A percentile compares a stretch with the other conserved stretches of the same genome.
These are phyloP conservation scores for Diutina sp. DNA, from an alignment of 1,139 yeast species.

Conservation along the genomic window DNA sequence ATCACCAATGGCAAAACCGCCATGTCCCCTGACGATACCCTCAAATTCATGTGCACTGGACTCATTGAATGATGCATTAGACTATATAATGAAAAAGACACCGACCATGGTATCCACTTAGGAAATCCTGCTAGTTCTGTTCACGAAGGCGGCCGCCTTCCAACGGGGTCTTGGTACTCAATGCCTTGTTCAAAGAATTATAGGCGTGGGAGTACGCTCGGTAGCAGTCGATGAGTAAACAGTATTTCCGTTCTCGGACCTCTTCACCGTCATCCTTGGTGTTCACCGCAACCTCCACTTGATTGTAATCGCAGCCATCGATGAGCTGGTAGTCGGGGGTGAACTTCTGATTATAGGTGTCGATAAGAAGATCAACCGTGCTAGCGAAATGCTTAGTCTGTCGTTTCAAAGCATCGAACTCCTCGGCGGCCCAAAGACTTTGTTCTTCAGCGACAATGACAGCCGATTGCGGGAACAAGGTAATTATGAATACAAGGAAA, in stretches of 20 bases:
- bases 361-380: not conserved
- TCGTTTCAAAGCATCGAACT: not conserved
- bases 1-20: conserved; percentile 21
- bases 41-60: conserved; percentile 31
- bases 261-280: not conserved
- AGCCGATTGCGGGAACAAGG: not conserved
- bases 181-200: not conserved
- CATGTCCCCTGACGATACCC: conserved; percentile 23
- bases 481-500: not conserved
- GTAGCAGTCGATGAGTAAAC: not conserved
- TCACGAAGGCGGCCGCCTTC: not conserved
- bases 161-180: not conserved
- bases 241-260: not conserved
- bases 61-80: conserved; percentile 10
- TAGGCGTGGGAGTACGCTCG: not conserved
- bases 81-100: not conserved
- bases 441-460: not conserved
- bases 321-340: not conserved
- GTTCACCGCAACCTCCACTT: not conserved
- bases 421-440: not conserved
- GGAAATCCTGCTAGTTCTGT: not conserved
- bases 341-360: not conserved
- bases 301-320: not conserved
- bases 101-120: not conserved
- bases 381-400: not conserved